A percentile compares a stretch with the other conserved stretches of the same genome.
phyloP scores from a whole-genome alignment of 495 filamentous ascomycete genomes.

The Delitschia confertaspora region DNA sequence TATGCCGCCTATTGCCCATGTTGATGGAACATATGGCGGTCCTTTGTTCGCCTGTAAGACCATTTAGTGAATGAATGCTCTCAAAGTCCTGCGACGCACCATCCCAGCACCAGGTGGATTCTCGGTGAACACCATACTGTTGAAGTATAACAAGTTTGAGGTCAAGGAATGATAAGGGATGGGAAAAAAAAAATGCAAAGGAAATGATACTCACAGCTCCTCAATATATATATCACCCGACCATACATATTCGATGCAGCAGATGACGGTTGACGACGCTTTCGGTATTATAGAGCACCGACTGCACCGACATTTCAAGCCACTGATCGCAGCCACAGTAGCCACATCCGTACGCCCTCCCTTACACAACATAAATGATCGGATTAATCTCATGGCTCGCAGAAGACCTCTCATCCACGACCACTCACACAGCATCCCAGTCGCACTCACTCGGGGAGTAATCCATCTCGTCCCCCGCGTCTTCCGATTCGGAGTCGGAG shows the following conservation, averaged over 20 bases:
- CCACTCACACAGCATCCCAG: too few relatives aligned
- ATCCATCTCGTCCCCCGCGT: constrained; percentile 1
- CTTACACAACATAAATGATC: neutral
- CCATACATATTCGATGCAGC: too few relatives aligned
- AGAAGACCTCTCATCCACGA: neutral
- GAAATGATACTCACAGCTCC: too few relatives aligned
- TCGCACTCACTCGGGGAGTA: too few relatives aligned
- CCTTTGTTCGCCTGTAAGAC: constrained; percentile 1
- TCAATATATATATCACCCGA: too few relatives aligned
- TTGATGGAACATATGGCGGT: constrained; percentile 21
- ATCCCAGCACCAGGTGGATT: too few relatives aligned
- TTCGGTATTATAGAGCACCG: too few relatives aligned
- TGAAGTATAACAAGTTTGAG: neutral
- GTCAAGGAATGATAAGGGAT: neutral
- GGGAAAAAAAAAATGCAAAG: too few relatives aligned
- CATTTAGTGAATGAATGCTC: neutral
- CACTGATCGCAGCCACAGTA: too few relatives aligned
- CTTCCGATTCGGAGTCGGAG: neutral
- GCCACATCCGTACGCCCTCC: neutral
- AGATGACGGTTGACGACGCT: too few relatives aligned
- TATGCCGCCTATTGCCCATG: constrained; percentile 24
- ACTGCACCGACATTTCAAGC: too few relatives aligned
- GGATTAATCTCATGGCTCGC: neutral
- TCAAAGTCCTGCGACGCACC: neutral
- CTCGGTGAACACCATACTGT: neutral